phyloP scores from a whole-genome alignment of 768 basidiomycete species.

The Suillus paluster region DNA sequence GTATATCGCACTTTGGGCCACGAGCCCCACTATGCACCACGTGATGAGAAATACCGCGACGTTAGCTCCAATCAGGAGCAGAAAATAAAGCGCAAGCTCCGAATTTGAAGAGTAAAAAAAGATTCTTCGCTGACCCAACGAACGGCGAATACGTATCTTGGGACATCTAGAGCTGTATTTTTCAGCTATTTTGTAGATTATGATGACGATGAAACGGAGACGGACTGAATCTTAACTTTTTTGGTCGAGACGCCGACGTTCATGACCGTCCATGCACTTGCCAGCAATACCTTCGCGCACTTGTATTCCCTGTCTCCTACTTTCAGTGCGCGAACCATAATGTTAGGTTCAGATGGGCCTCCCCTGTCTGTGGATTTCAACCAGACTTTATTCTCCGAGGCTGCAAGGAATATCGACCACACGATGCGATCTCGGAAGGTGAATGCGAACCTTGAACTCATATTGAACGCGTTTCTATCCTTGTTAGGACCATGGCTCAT shows the following conservation, averaged over 20 bases:
- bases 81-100: too few species aligned
- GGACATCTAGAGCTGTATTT: too few species aligned
- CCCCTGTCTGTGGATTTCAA: conserved; percentile 52
- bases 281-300: conserved; percentile 75
- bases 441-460: conserved; percentile 62
- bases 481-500: conserved; percentile 81
- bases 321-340: conserved; percentile 36
- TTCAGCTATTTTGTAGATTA: too few species aligned
- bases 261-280: conserved; percentile 88
- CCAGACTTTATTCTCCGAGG: conserved; percentile 77
- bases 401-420: conserved; percentile 74
- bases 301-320: conserved; percentile 63
- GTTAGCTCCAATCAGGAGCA: too few species aligned
- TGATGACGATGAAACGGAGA: too few species aligned
- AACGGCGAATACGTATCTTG: too few species aligned
- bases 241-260: conserved; percentile 75
- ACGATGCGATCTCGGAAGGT: conserved; percentile 71
- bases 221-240: conserved; percentile 72
- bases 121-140: too few species aligned
- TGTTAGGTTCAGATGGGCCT: conserved; percentile 19
- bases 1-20: too few species aligned
- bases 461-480: conserved; percentile 64
- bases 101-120: too few species aligned
- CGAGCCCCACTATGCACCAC: too few species aligned
- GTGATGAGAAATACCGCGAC: too few species aligned